phyloP scores from a whole-genome alignment of 1,139 yeast species.

The Magnusiomyces sp. region DNA sequence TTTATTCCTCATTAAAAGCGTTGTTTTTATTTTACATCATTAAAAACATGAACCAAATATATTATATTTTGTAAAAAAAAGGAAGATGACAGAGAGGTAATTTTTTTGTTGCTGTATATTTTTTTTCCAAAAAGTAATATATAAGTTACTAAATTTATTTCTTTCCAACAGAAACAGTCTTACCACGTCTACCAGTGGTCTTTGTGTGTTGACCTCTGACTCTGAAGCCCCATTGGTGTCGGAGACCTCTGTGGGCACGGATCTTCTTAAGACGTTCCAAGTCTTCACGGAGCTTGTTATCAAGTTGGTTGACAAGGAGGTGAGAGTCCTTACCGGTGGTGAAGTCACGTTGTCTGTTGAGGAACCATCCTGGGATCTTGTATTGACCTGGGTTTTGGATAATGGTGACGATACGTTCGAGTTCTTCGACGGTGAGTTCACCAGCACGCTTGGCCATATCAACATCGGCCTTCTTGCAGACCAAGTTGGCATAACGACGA shows the following conservation, averaged over 20 bases:
- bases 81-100: background rate
- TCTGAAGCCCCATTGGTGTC: conserved; percentile 98
- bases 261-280: conserved; percentile 99
- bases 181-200: conserved; percentile 96
- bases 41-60: too few species aligned
- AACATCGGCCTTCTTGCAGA: conserved; percentile 99
- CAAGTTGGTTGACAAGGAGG: conserved; percentile 97
- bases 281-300: conserved; percentile 99
- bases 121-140: background rate
- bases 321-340: conserved; percentile 99
- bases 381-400: conserved; percentile 99
- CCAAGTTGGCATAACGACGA: conserved; percentile 99
- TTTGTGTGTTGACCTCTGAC: conserved; percentile 99
- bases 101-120: background rate
- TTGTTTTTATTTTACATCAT: too few species aligned
- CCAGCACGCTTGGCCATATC: conserved; percentile 99
- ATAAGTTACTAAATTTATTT: conserved; percentile 24
- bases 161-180: conserved; percentile 38
- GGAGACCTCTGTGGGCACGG: conserved; percentile 99
- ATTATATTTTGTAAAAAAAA: too few species aligned
- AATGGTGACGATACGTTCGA: conserved; percentile 98
- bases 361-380: conserved; percentile 99
- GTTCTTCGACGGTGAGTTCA: conserved; percentile 99
- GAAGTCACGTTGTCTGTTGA: conserved; percentile 98
- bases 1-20: too few species aligned